A percentile compares a stretch with the other conserved stretches of the same genome.
phyloP scores from a whole-genome alignment of 805 yeast genomes.

The Debaryomyces maramus region DNA sequence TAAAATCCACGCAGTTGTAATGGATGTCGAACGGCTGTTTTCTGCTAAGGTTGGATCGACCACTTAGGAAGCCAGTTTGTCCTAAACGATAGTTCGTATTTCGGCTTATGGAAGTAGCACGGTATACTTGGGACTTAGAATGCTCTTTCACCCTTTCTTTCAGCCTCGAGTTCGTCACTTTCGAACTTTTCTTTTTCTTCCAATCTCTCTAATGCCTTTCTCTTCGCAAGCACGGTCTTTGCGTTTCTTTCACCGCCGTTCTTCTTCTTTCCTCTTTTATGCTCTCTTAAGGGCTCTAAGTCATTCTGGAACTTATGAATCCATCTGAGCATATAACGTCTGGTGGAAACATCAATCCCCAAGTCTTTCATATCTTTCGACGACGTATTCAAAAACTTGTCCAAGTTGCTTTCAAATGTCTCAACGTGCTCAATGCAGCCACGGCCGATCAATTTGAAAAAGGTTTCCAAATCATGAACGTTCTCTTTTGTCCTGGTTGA shows the following conservation, averaged over 20 bases:
- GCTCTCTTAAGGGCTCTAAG: slow-evolving; percentile 52
- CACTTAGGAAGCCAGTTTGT: too few species aligned
- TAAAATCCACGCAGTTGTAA: not conserved
- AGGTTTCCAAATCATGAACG: slow-evolving; percentile 64
- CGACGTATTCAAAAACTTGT: slow-evolving; percentile 57
- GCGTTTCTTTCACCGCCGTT: slow-evolving; percentile 86
- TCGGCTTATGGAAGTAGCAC: too few species aligned
- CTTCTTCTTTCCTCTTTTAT: slow-evolving; percentile 68
- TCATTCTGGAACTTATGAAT: slow-evolving; percentile 63
- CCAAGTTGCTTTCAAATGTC: slow-evolving; percentile 58
- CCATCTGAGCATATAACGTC: slow-evolving; percentile 77
- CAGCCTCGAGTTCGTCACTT: slow-evolving; percentile 41
- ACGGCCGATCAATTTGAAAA: slow-evolving; percentile 79
- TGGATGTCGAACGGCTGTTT: too few species aligned
- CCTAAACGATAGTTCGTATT: too few species aligned
- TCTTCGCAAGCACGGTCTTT: slow-evolving; percentile 50
- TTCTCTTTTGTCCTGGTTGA: slow-evolving; percentile 45
- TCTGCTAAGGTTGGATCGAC: too few species aligned
- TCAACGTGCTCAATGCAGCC: slow-evolving; percentile 66
- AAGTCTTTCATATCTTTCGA: slow-evolving; percentile 62
- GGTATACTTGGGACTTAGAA: slow-evolving; percentile 32
- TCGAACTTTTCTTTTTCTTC: slow-evolving; percentile 49
- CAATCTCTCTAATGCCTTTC: slow-evolving; percentile 58
- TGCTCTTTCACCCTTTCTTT: slow-evolving; percentile 42
- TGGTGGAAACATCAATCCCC: slow-evolving; percentile 71